Base-by-base conservation (phyloP, 257 asterid genomes). In the Orobanche coerulescens region DNA sequence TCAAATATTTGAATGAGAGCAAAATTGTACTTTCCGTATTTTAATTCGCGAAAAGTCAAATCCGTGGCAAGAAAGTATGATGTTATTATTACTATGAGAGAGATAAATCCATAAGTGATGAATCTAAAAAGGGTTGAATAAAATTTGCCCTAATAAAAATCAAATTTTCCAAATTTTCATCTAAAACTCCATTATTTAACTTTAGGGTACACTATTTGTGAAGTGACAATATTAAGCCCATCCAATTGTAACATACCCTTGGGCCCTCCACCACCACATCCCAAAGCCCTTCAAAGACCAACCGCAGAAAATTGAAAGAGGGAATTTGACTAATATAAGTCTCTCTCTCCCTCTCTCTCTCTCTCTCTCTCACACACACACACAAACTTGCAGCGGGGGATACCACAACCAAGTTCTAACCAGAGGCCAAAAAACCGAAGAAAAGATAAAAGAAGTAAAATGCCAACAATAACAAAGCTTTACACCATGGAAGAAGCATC, bases 391-490 rank as follows among this genome's bases (percentile, higher is more conserved):
- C 47, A 13, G 48, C 46, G 20, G 64, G 52, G 55, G 70, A 30
- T 33, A 30, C 66, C 51, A 44, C 4, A 0, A 14, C 51, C 51
- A 6, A 5, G 1, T 6, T 5, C 13, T 25, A 16, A 47, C 53
- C 69, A 30, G 67, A 48, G 43, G 59, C 57, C 30, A 4, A 30
- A 8, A 22, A 15, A 43, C 52, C 3, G 11, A 30, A 6, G 16
- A 65, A 70, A 30, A 30, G 7, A 30, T 2, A 30, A 30, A 30
- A 30, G 36, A 7, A 30, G 36, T 3, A 47, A 47, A 24, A 92
- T 92, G 98, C 94, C 98, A 39, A 91, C 90, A 6, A 42, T 91
- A 39, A 85, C 95, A 1, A 85, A 88, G 73, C 75, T 91, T 14
- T 78, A 71, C 65, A 50, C 90, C 4, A 82, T 85, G 93, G 83